phyloP scores from a whole-genome alignment of 2,329 filamentous ascomycete genomes.

The Zymoseptoria brevis region DNA sequence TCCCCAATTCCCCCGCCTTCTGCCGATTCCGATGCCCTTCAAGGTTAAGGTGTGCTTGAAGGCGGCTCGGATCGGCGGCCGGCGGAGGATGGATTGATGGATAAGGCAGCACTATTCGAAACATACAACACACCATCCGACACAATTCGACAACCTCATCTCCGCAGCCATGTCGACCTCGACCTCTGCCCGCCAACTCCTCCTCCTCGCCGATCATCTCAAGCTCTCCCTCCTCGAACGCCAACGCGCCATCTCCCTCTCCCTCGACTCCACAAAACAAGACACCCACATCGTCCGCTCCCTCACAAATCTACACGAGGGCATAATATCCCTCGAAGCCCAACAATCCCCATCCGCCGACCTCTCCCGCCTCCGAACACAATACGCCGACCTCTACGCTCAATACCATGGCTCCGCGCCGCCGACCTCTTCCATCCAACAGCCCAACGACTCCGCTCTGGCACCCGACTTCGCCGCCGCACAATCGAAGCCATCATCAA shows the following conservation, averaged over 20 bases:
- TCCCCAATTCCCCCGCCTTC: no score
- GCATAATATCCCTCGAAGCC: constrained; percentile 61
- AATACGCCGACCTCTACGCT: constrained; percentile 66
- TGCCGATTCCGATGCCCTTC: background rate
- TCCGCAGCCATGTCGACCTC: constrained; percentile 8
- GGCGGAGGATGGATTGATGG: background rate
- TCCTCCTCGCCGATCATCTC: constrained; percentile 91
- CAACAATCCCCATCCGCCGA: constrained; percentile 50
- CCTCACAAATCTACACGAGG: constrained; percentile 75
- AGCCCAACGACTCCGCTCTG: constrained; percentile 58
- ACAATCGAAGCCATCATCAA: constrained; percentile 37
- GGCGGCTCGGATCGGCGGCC: background rate
- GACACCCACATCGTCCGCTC: constrained; percentile 85
- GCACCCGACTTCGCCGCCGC: constrained; percentile 59
- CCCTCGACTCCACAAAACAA: constrained; percentile 64
- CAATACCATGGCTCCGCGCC: constrained; percentile 64
- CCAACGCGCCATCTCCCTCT: constrained; percentile 72
- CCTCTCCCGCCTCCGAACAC: constrained; percentile 60
- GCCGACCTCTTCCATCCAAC: constrained; percentile 46
- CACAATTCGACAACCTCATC: background rate
- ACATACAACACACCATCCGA: background rate
- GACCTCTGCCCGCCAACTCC: constrained; percentile 58
- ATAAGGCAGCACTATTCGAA: background rate
- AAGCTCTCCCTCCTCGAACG: constrained; percentile 91
- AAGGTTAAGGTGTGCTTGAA: no score